Base-by-base conservation (phyloP, 768 basidiomycete species). In the Phaeolepiota aurea region DNA sequence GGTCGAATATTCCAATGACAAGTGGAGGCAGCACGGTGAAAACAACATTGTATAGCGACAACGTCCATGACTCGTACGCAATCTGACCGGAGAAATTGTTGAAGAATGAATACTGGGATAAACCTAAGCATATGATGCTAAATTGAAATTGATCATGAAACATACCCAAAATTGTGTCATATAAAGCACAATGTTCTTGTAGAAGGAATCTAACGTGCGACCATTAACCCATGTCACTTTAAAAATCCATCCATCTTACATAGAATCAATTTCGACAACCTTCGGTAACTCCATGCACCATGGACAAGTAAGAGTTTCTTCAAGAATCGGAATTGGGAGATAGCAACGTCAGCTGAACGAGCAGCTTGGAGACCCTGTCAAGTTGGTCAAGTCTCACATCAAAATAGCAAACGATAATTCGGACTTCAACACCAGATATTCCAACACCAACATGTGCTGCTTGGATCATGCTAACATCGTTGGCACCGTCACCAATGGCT, bases 51-150 rank as follows among this genome's bases (percentile, higher is more conserved):
- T 96, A 98, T 54, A 93, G 73, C 0, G 96, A 92, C 54, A 98
- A 75, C 5, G 96, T 94, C 96, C 96, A 99, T 15, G 93, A 96
- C 64, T 99, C 96, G 57, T 92, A 93, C 38, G 91, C 87, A 46
- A 98, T 93, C 59, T 98, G 96, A 14, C 96, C 96, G 0, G 96
- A 99, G 67, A 96, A 98, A 54, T 94, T 96, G 72, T 98, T 99
- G 76, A 93, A 89, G 71, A 97, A 94, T 7, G 96, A 96, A 62
- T 79, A 99, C 94, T 97, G 37, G n/a, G 42, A 36, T 41, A 13
- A 9, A 41, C 33, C 20, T 42, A n/a, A 9, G 9, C 30, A 16
- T 15, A 14, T n/a, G n/a, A n/a, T n/a, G n/a, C n/a, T n/a, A n/a
- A n/a, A n/a, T n/a, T n/a, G n/a, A 40, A 10, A 30, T 13, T 16